A percentile compares a stretch with the other conserved stretches of the same genome.
phyloP scores from a whole-genome alignment of 176 grass and related monocot genomes.

The Elymus sibiricus region DNA sequence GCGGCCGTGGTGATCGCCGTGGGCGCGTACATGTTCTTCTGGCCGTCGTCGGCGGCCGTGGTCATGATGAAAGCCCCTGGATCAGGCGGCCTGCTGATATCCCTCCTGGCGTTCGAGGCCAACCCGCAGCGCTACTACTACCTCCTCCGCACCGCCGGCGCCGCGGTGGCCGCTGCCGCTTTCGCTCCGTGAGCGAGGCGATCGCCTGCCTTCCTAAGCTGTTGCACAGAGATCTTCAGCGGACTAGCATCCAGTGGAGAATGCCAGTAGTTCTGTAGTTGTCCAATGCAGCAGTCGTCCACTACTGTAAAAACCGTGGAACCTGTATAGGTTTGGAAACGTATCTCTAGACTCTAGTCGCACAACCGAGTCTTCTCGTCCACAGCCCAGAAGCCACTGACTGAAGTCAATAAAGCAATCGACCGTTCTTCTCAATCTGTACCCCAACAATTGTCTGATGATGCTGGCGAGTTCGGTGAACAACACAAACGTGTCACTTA shows the following conservation, averaged over 20 bases:
- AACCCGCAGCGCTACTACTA: slow-evolving; percentile 8
- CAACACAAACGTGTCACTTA: neutral
- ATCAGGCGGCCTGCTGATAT: neutral
- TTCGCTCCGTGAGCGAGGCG: neutral
- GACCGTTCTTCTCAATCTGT: too few relatives aligned
- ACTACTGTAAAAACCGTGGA: too few relatives aligned
- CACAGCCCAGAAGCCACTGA: too few relatives aligned
- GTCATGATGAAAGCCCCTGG: slow-evolving; percentile 31
- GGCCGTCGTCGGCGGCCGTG: neutral
- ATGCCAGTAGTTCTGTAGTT: neutral
- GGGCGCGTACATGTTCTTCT: neutral
- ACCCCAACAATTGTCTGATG: neutral
- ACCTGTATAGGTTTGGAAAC: too few relatives aligned
- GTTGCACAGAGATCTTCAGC: neutral
- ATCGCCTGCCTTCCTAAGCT: neutral
- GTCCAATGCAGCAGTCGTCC: neutral
- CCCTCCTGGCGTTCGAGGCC: neutral
- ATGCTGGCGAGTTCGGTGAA: neutral
- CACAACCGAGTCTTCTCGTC: too few relatives aligned
- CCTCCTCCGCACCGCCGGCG: slow-evolving; percentile 10
- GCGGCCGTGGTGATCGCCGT: neutral
- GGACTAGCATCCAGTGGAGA: neutral
- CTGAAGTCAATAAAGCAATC: too few relatives aligned
- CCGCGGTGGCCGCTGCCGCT: neutral
- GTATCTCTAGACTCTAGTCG: too few relatives aligned